These are phyloP conservation scores for Suillus paluster DNA, from an alignment of 768 basidiomycete genomes.

Conservation along the genomic window DNA sequence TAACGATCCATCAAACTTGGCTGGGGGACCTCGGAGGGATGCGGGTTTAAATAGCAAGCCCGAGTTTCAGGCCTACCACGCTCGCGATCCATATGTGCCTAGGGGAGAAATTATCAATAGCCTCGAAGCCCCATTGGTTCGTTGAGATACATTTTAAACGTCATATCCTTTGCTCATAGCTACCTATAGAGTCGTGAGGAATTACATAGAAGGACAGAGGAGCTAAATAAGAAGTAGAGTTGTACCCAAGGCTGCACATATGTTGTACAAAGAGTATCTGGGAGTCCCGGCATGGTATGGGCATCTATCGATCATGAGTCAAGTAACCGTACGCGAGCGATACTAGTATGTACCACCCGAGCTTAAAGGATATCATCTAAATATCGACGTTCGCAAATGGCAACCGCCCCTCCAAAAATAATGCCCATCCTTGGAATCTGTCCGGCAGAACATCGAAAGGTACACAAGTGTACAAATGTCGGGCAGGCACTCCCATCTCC, in stretches of 20 bases:
- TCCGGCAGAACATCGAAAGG: neutral
- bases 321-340: neutral
- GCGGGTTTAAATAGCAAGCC: slow-evolving; percentile 45
- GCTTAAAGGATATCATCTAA: neutral
- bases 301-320: neutral
- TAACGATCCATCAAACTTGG: slow-evolving; percentile 61
- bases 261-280: neutral
- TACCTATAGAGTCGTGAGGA: slow-evolving; percentile 53
- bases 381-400: neutral
- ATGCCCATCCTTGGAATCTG: neutral
- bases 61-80: slow-evolving; percentile 48
- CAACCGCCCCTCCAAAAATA: neutral
- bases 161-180: neutral
- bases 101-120: slow-evolving; percentile 46
- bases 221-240: slow-evolving; percentile 44
- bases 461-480: neutral
- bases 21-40: slow-evolving; percentile 37
- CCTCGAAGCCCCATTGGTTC: slow-evolving; percentile 52
- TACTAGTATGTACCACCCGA: neutral
- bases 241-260: neutral
- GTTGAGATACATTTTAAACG: slow-evolving; percentile 15
- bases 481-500: neutral
- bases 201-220: slow-evolving; percentile 47
- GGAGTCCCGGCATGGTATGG: too few species aligned
- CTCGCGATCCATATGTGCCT: slow-evolving; percentile 56